Evolutionary conservation across 2,329 filamentous ascomycete genomes (phyloP).

Genomic region (Aspergillus sp.): DNA sequence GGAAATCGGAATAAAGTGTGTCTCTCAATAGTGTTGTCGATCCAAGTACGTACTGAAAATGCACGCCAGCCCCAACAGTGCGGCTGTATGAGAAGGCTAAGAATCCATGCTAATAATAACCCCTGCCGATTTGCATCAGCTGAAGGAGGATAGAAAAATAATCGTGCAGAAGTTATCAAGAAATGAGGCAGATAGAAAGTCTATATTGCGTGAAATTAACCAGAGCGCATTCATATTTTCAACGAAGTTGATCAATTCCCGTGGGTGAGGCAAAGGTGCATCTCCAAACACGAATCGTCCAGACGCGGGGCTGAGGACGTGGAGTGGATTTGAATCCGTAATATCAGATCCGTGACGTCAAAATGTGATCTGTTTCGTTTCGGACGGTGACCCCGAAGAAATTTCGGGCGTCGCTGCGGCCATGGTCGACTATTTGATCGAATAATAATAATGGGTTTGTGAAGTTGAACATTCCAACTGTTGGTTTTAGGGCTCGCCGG

Average conservation of each 20-base stretch:
- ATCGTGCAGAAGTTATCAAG: neutral
- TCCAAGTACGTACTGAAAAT: neutral
- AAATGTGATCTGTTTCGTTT: neutral
- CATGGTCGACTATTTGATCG: neutral
- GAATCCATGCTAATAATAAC: neutral
- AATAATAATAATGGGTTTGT: neutral
- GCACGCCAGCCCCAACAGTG: neutral
- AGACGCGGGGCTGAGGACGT: neutral
- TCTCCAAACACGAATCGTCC: neutral
- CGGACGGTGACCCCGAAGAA: neutral
- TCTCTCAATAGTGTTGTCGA: constrained; percentile 1
- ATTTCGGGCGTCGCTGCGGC: neutral
- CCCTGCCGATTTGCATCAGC: neutral
- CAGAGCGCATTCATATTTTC: neutral
- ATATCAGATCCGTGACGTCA: neutral
- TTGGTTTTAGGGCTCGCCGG: neutral
- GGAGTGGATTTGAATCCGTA: neutral
- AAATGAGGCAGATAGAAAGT: neutral
- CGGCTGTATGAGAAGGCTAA: neutral
- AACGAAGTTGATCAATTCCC: neutral
- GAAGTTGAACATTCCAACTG: neutral
- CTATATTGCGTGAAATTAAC: neutral
- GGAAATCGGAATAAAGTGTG: neutral
- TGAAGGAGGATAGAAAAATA: neutral
- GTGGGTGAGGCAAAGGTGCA: neutral